Base-by-base conservation (phyloP, 2,329 filamentous ascomycete species). In the Beauveria pseudobassiana region DNA sequence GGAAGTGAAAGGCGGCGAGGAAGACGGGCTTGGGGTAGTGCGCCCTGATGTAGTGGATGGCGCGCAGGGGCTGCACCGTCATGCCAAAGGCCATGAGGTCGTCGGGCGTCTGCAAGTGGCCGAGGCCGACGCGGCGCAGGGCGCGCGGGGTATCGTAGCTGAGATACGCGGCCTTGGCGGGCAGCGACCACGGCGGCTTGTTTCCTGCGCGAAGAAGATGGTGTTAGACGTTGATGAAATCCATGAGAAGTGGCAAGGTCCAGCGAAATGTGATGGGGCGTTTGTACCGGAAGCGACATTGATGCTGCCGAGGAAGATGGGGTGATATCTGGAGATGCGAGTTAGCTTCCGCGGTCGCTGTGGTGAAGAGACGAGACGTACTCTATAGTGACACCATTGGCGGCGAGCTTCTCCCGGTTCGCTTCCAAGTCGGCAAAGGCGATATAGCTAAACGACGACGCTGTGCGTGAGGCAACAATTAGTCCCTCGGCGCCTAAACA, bases 111-210 rank as follows among this genome's bases (percentile, higher is more conserved):
- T 72, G 68, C 64, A 76, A 67, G 55, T 72, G 64, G 34, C 72
- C 65, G 6, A 77, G 70, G 14, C 76, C 76, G 40, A 75, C 74
- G 20, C 75, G 73, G 26, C 65, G 65, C 1, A 75, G 69, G 28
- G 78, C 72, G 49, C 80, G 75, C 24, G 67, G 68, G 38, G 69
- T 66, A 68, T 85, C 80, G 63, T 69, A 68, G 12, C 53, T 34
- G 54, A 81, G 77, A 69, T 91, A 87, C 1, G 69, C 72, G 24
- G 82, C 86, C 76, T 93, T 93, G 49, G 84, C 85, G 2, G 86
- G 83, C 34, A 90, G 77, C 0, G 78, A 78, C 87, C 88, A 92
- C 1, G 90, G 90, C 0, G 90, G 89, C 65, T 84, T 84, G 72
- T 95, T 93, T 55, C 88, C 87, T 84, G 65, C 30, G 22, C 12